Evolutionary conservation across 495 filamentous ascomycete species (phyloP), one percentile per base, ranked within the genome.

Genomic region (Lichina pygmaea): DNA sequence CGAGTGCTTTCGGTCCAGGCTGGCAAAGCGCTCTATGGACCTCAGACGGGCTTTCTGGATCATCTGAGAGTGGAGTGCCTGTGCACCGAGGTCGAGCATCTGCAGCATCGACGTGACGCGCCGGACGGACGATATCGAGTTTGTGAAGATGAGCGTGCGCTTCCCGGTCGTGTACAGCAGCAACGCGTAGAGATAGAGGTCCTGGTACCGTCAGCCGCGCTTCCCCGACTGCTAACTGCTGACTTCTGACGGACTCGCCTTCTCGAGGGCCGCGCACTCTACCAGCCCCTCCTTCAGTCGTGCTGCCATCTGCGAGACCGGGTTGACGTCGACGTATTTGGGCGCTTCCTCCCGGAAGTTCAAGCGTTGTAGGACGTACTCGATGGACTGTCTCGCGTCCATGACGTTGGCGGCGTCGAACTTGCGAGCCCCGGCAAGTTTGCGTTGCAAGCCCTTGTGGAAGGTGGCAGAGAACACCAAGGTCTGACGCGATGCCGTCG

Each of bases 391-490:
- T 41, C 73, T 67, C 44, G 78, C 68, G 53, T 64, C 67, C 68
- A 80, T 70, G 7, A 83, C 58, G 46, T 75, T 75, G 31, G 65
- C 64, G 15, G 56, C 57, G 11, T 55, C 50, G 54, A 60, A 59
- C 30, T 67, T 71, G 6, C 69, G 63, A 54, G 84, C 91, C 6
- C 81, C 78, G 7, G 81, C 72, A 4, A 97, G 65, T 53, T 93
- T 94, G 53, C 86, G 78, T 55, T 94, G 86, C 44, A 97, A 58
- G 9, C 73, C 75, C 52, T 80, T 80, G 54, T 93, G 78, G 61
- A 97, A 93, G 0, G 89, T 97, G 4, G 89, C 89, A 0, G 91
- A 95, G 61, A 97, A 97, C 34, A 97, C 81, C 2, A 97, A 68
- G 0, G 85, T 95, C 57, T 97, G 89, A 24, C 83, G 67, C n/a